phyloP scores from a whole-genome alignment of 805 yeast genomes.

The Hanseniaspora taiwanica region DNA sequence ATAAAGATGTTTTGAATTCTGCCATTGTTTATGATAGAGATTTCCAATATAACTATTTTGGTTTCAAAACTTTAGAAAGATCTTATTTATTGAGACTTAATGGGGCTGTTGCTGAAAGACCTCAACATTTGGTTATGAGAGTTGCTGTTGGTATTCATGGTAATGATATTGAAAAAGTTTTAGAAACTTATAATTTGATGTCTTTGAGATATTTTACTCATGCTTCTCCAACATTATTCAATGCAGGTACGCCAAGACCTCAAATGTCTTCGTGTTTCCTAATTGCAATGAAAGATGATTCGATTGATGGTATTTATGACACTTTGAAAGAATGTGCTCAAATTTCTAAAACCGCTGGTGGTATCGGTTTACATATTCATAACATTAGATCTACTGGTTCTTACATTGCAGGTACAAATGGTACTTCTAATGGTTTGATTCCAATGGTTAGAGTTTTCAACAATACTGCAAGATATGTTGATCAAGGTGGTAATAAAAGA shows the following conservation, averaged over 20 bases:
- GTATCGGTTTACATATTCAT: constrained; percentile 82
- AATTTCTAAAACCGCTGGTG: constrained; percentile 92
- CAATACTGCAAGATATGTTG: constrained; percentile 92
- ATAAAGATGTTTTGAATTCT: constrained; percentile 55
- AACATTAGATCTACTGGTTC: constrained; percentile 81
- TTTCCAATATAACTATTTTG: constrained; percentile 68
- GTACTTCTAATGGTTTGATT: constrained; percentile 80
- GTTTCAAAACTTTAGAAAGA: constrained; percentile 82
- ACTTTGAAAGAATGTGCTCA: constrained; percentile 80
- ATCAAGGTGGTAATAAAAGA: constrained; percentile 95
- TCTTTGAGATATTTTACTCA: constrained; percentile 79
- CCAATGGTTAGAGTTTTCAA: constrained; percentile 96
- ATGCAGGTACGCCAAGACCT: constrained; percentile 79
- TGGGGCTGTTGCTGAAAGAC: constrained; percentile 71
- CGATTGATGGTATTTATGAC: constrained; percentile 88
- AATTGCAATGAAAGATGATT: constrained; percentile 84
- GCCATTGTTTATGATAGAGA: constrained; percentile 72
- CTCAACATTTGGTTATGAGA: constrained; percentile 81
- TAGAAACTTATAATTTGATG: constrained; percentile 82
- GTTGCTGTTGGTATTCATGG: constrained; percentile 89
- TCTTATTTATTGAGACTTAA: constrained; percentile 62
- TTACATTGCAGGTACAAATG: constrained; percentile 83
- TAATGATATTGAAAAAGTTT: constrained; percentile 43
- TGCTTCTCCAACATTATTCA: constrained; percentile 90
- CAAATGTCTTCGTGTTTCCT: constrained; percentile 88